Conservation (phyloP, 1,139 yeast species). For the Candida sp. region DNA sequence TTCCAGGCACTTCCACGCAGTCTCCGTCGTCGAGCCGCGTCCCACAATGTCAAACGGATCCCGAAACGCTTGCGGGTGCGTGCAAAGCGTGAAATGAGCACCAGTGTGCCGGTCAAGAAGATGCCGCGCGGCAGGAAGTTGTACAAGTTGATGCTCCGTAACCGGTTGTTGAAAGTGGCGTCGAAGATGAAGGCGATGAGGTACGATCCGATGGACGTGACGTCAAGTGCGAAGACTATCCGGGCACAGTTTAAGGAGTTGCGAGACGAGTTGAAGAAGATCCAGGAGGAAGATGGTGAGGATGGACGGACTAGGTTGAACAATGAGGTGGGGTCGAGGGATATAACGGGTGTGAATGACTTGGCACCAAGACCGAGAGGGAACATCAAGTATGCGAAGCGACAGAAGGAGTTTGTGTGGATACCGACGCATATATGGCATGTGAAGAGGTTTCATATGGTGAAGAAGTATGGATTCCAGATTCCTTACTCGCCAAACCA, state of each 20-base stretch:
- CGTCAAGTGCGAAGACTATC: slow-evolving; percentile 29
- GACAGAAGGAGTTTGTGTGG: slow-evolving; percentile 81
- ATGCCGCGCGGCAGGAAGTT: slow-evolving; percentile 56
- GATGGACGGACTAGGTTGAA: slow-evolving; percentile 29
- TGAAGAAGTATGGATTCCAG: slow-evolving; percentile 79
- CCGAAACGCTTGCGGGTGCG: slow-evolving; percentile 81
- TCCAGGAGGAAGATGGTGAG: slow-evolving; percentile 5
- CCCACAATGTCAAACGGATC: slow-evolving; percentile 90
- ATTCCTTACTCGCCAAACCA: slow-evolving; percentile 86
- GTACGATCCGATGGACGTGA: slow-evolving; percentile 43
- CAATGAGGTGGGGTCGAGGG: slow-evolving; percentile 65
- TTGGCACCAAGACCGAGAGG: slow-evolving; percentile 59
- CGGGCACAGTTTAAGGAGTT: slow-evolving; percentile 24
- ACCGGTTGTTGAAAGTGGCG: slow-evolving; percentile 59
- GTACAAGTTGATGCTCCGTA: slow-evolving; percentile 55
- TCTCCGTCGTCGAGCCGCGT: slow-evolving; percentile 90
- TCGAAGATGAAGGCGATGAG: slow-evolving; percentile 51
- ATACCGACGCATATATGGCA: slow-evolving; percentile 96
- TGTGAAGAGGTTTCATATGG: slow-evolving; percentile 90
- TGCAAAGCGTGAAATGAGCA: slow-evolving; percentile 75
- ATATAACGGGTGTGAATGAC: slow-evolving; percentile 55
- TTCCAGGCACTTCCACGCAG: slow-evolving; percentile 88
- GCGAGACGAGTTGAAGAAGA: slow-evolving; percentile 22
- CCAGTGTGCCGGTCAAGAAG: slow-evolving; percentile 26
- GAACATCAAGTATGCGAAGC: slow-evolving; percentile 60